Conservation (phyloP, 2,329 filamentous ascomycete genomes). For the Aspergillus aculeatus region DNA sequence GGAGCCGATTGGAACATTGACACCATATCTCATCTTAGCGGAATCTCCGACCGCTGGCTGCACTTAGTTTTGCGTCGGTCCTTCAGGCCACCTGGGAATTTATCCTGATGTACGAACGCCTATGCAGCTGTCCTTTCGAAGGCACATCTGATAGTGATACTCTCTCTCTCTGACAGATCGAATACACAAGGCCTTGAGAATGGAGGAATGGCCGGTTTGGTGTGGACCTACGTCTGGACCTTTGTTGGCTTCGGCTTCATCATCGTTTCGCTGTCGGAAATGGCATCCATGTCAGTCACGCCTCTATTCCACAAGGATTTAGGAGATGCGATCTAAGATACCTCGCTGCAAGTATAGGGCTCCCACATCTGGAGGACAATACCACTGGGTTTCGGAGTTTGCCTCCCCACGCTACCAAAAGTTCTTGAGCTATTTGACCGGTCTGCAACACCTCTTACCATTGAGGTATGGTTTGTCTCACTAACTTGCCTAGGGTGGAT, state of each 20-base stretch:
- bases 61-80: constrained; percentile 36
- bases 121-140: not conserved
- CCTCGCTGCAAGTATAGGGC: constrained; percentile 35
- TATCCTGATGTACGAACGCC: constrained; percentile 30
- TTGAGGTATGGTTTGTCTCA: not conserved
- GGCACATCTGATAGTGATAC: not conserved
- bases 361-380: constrained; percentile 58
- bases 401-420: constrained; percentile 51
- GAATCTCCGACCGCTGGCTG: constrained; percentile 33
- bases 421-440: constrained; percentile 55
- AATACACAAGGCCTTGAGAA: constrained; percentile 26
- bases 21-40: constrained; percentile 21
- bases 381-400: constrained; percentile 59
- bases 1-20: not conserved
- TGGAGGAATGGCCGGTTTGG: constrained; percentile 27
- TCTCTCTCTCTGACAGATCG: constrained; percentile 15
- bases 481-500: constrained; percentile 44
- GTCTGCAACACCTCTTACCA: not conserved
- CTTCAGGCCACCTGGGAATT: constrained; percentile 39
- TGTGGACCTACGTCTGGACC: constrained; percentile 42
- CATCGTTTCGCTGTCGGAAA: constrained; percentile 60
- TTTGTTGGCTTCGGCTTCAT: constrained; percentile 69
- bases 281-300: constrained; percentile 45
- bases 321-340: not conserved
- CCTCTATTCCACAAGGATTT: no score